Conservation (phyloP, 129 eudicot species). For the Arctium lappa region DNA sequence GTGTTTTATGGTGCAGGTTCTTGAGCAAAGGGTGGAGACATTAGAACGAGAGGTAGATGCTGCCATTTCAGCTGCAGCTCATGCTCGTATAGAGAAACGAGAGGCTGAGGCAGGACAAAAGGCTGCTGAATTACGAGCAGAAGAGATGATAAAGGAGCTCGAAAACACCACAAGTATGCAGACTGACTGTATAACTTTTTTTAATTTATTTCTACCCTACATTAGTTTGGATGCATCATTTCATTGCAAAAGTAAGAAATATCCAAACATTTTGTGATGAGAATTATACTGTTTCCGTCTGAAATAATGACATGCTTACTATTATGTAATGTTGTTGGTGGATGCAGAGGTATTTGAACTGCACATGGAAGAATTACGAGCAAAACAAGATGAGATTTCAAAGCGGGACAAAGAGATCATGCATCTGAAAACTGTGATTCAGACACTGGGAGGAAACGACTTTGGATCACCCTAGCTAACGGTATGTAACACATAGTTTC, state of each 20-base stretch:
- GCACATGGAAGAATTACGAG: conserved; percentile 75
- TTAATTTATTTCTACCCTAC: not conserved
- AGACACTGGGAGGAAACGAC: conserved; percentile 67
- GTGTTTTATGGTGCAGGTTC: conserved; percentile 35
- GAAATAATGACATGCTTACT: not conserved
- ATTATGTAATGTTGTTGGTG: conserved; percentile 2
- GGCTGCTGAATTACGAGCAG: conserved; percentile 62
- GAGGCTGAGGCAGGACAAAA: conserved; percentile 73
- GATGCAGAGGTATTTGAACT: conserved; percentile 69
- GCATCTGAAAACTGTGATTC: conserved; percentile 64
- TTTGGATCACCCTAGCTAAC: not conserved
- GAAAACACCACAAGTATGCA: conserved; percentile 76
- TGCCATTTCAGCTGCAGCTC: conserved; percentile 75
- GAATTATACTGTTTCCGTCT: not conserved
- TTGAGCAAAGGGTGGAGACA: conserved; percentile 68
- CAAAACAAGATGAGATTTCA: conserved; percentile 67
- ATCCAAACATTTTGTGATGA: too few species aligned
- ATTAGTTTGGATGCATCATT: not conserved
- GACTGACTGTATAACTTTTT: not conserved
- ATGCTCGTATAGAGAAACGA: conserved; percentile 63
- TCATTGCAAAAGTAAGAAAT: not conserved
- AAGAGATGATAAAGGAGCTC: conserved; percentile 59
- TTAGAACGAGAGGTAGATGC: conserved; percentile 73
- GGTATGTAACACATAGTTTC: not conserved
- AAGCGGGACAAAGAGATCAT: conserved; percentile 73